Conservation (phyloP, 441 rosid genomes). For the Corymbia citriodora region DNA sequence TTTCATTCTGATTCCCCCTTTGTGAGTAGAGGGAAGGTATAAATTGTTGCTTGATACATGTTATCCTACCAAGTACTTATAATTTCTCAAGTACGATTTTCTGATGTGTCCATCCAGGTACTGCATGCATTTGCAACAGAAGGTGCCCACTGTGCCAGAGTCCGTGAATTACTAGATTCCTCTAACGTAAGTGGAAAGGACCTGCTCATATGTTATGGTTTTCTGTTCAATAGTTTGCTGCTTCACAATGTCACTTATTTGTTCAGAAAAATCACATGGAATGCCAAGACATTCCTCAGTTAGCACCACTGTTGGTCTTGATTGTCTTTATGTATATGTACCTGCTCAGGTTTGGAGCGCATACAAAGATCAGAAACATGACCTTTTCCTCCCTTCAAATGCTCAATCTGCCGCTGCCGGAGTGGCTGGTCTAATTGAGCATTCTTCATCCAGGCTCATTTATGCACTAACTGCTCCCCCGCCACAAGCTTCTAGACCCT, state of each 20-base stretch:
- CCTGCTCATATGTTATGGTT: not conserved
- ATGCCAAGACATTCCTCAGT: not conserved
- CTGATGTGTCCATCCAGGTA: slow-evolving; percentile 43
- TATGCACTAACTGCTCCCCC: slow-evolving; percentile 91
- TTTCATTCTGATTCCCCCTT: not conserved
- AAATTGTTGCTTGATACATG: not conserved
- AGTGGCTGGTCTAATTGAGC: slow-evolving; percentile 94
- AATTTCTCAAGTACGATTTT: not conserved
- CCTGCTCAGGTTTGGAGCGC: slow-evolving; percentile 81
- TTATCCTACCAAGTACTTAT: not conserved
- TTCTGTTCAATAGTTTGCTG: not conserved
- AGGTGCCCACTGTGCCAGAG: slow-evolving; percentile 94
- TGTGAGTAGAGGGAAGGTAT: not conserved
- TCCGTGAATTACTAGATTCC: slow-evolving; percentile 75
- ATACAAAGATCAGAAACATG: slow-evolving; percentile 96
- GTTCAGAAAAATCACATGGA: not conserved
- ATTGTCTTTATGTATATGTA: not conserved
- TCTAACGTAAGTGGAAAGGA: slow-evolving; percentile 66
- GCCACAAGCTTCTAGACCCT: slow-evolving; percentile 29
- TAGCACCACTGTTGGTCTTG: not conserved
- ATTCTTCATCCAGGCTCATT: slow-evolving; percentile 66
- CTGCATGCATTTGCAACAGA: slow-evolving; percentile 96
- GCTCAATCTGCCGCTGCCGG: slow-evolving; percentile 96
- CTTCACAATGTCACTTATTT: not conserved
- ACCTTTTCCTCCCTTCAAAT: slow-evolving; percentile 92